A percentile compares a stretch with the other conserved stretches of the same genome.
phyloP scores from a whole-genome alignment of 495 filamentous ascomycete species.

The Pyrenopolyporus hunteri region DNA sequence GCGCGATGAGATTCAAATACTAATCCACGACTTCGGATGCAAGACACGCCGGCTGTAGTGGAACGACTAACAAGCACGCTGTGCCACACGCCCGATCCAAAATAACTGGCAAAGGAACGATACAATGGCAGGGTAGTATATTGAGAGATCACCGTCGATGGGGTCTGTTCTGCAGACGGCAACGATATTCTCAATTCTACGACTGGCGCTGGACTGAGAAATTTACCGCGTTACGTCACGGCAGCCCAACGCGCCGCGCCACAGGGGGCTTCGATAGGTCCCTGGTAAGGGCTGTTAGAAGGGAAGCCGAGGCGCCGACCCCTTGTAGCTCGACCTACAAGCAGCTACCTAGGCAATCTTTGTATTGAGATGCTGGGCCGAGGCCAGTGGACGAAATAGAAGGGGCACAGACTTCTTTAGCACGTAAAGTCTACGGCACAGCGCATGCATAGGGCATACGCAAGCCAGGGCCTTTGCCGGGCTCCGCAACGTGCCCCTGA shows the following conservation, averaged over 20 bases:
- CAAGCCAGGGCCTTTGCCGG: too few species aligned
- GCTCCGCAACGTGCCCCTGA: too few species aligned
- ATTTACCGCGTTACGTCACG: too few species aligned
- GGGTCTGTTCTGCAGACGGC: neutral
- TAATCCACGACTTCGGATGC: neutral
- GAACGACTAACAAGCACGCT: neutral
- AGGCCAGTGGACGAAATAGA: neutral
- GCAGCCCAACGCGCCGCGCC: too few species aligned
- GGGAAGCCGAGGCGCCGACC: neutral
- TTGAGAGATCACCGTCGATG: too few species aligned
- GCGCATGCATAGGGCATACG: too few species aligned
- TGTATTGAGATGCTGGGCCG: neutral
- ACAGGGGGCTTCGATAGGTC: neutral
- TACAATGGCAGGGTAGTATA: too few species aligned
- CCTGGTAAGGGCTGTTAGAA: neutral
- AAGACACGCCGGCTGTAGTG: neutral
- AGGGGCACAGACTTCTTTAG: neutral
- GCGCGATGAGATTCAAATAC: slow-evolving; percentile 5
- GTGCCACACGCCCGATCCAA: slow-evolving; percentile 1
- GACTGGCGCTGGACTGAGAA: too few species aligned
- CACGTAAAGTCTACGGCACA: too few species aligned
- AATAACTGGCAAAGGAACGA: too few species aligned
- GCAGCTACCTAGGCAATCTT: too few species aligned
- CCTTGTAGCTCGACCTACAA: neutral
- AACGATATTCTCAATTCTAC: too few species aligned